phyloP scores from a whole-genome alignment of 2,329 filamentous ascomycete species.

The Purpureocillium lavendulum region DNA sequence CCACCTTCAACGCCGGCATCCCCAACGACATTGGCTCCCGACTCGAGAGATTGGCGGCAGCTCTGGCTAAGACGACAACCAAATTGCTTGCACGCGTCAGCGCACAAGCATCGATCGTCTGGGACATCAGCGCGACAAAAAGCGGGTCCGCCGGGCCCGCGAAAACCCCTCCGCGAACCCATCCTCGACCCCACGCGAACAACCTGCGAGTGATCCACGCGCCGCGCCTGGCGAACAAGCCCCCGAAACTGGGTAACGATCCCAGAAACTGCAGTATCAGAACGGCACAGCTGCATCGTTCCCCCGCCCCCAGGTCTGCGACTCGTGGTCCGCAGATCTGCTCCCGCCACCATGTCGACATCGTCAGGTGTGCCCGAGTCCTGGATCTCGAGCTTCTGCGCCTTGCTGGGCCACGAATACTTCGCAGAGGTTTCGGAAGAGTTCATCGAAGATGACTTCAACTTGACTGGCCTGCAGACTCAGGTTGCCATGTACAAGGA shows the following conservation, averaged over 20 bases:
- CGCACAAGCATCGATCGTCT: no score
- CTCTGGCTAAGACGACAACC: no score
- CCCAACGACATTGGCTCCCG: background rate
- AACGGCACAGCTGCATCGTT: background rate
- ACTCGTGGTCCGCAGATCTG: background rate
- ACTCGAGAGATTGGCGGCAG: no score
- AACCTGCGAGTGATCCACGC: no score
- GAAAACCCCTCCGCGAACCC: no score
- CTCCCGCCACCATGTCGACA: conserved; percentile 43
- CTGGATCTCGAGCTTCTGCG: conserved; percentile 98
- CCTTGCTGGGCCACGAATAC: conserved; percentile 92
- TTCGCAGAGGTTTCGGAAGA: conserved; percentile 98
- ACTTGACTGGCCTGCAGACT: conserved; percentile 86
- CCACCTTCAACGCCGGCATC: background rate
- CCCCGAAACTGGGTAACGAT: no score
- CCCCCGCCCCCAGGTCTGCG: background rate
- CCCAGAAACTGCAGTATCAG: background rate
- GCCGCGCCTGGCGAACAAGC: no score
- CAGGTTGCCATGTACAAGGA: conserved; percentile 99
- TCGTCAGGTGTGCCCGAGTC: conserved; percentile 65
- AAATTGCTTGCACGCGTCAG: no score
- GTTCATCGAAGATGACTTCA: conserved; percentile 99
- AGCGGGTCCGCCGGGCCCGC: no score
- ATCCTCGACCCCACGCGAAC: no score
- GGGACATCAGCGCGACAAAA: no score